These are phyloP conservation scores for Cornus kousa DNA, from an alignment of 148 eudicot species.

Conservation along the genomic window DNA sequence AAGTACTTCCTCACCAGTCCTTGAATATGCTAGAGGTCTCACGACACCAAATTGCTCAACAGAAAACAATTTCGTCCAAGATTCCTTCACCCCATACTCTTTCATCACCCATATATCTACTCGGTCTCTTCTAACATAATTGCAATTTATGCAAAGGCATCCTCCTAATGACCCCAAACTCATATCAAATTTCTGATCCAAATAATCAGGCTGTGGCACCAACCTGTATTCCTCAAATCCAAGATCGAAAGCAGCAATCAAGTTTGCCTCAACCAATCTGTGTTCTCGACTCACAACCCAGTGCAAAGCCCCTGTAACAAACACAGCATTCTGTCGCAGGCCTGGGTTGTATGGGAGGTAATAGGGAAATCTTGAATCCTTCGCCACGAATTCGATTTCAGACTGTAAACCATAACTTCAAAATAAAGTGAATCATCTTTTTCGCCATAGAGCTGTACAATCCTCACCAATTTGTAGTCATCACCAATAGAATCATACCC, in stretches of 20 bases:
- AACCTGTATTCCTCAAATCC: neutral
- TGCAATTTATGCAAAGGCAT: conserved; percentile 18
- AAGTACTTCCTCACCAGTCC: conserved; percentile 31
- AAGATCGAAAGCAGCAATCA: neutral
- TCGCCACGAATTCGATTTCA: conserved; percentile 34
- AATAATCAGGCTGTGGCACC: conserved; percentile 26
- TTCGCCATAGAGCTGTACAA: conserved; percentile 20
- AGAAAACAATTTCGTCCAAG: conserved; percentile 3
- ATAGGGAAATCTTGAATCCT: conserved; percentile 30
- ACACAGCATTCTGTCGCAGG: conserved; percentile 10
- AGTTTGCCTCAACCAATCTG: neutral
- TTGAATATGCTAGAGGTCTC: conserved; percentile 31
- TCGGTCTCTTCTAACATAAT: neutral
- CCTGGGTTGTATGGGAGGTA: conserved; percentile 6
- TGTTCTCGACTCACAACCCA: conserved; percentile 28
- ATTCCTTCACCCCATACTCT: conserved; percentile 31
- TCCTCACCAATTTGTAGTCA: conserved; percentile 6
- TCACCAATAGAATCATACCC: conserved; percentile 36
- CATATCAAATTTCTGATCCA: neutral
- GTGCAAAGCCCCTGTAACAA: conserved; percentile 20
- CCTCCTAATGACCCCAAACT: conserved; percentile 25
- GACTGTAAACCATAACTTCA: conserved; percentile 41
- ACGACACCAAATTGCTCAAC: conserved; percentile 22
- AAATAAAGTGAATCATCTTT: conserved; percentile 10
- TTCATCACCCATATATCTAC: conserved; percentile 48